Percentiles rank a stretch among this genome's conserved stretches.
These are phyloP conservation scores for Geum urbanum DNA, from an alignment of 306 rosid species.

Conservation along the genomic window DNA sequence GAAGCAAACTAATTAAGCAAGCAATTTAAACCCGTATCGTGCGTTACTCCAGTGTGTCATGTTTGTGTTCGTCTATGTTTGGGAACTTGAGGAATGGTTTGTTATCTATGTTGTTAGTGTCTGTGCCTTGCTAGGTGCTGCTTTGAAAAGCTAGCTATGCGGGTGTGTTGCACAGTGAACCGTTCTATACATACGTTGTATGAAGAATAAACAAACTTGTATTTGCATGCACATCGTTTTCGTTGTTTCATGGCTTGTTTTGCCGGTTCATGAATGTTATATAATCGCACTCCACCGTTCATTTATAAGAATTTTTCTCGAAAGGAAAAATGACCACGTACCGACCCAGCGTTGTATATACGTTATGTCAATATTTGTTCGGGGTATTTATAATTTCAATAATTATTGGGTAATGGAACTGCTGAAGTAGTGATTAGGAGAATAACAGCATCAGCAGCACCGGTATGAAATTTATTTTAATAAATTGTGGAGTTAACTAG, in stretches of 20 bases:
- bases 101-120: neutral
- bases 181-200: neutral
- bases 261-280: neutral
- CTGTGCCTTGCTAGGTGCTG: neutral
- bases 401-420: neutral
- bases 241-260: neutral
- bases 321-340: too few relatives aligned
- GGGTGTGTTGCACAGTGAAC: neutral
- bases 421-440: neutral
- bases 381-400: neutral
- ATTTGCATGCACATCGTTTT: constrained; percentile 1
- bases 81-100: neutral
- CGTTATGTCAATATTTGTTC: neutral
- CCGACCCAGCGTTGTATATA: too few relatives aligned
- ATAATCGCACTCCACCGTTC: neutral
- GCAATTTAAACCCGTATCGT: neutral
- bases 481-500: too few relatives aligned
- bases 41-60: neutral
- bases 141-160: neutral
- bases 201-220: neutral
- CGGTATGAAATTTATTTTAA: too few relatives aligned
- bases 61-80: neutral
- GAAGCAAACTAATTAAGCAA: neutral
- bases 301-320: neutral
- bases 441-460: too few relatives aligned